Percentiles rank a stretch among this genome's conserved stretches.
Evolutionary conservation across 1,284 basidiomycete genomes (phyloP).

Genomic region (Xerocomus amazonicus): DNA sequence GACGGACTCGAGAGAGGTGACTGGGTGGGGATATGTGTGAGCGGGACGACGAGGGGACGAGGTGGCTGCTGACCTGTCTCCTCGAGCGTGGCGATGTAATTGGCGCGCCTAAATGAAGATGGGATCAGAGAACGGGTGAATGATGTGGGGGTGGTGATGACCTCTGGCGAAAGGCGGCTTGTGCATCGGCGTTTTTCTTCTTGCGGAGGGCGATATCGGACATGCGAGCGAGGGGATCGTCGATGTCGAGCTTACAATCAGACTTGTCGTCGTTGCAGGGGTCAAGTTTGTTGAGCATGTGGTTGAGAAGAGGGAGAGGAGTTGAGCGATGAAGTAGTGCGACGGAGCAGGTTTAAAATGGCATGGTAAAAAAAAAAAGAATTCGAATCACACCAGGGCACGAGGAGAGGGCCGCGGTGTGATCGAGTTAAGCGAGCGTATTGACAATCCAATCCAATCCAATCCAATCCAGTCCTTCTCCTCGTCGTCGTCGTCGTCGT

Average conservation of each 20-base stretch:
- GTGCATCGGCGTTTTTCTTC: slow-evolving; percentile 80
- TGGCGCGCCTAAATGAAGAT: slow-evolving; percentile 63
- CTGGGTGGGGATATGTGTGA: slow-evolving; percentile 28
- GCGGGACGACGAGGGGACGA: slow-evolving; percentile 17
- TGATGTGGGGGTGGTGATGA: slow-evolving; percentile 10
- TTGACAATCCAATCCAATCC: slow-evolving; percentile 38
- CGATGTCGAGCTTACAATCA: slow-evolving; percentile 40
- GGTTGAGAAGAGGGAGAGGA: slow-evolving; percentile 22
- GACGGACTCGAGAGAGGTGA: slow-evolving; percentile 75
- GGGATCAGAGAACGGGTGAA: slow-evolving; percentile 25
- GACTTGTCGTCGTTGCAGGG: slow-evolving; percentile 35
- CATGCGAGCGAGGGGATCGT: slow-evolving; percentile 33
- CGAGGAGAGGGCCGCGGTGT: slow-evolving; percentile 54
- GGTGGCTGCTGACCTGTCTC: slow-evolving; percentile 61
- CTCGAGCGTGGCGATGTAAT: slow-evolving; percentile 84
- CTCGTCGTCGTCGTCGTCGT: slow-evolving; percentile 23
- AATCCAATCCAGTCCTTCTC: too few relatives aligned
- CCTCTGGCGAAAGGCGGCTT: slow-evolving; percentile 49
- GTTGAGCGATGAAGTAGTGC: slow-evolving; percentile 17
- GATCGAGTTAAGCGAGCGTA: slow-evolving; percentile 38
- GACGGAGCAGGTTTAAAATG: slow-evolving; percentile 44
- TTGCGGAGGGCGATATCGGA: slow-evolving; percentile 69
- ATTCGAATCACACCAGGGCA: slow-evolving; percentile 29
- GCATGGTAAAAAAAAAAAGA: slow-evolving; percentile 48
- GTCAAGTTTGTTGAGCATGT: slow-evolving; percentile 46